Evolutionary conservation across 1,284 basidiomycete genomes (phyloP).

Genomic region (Peniophora sp.): DNA sequence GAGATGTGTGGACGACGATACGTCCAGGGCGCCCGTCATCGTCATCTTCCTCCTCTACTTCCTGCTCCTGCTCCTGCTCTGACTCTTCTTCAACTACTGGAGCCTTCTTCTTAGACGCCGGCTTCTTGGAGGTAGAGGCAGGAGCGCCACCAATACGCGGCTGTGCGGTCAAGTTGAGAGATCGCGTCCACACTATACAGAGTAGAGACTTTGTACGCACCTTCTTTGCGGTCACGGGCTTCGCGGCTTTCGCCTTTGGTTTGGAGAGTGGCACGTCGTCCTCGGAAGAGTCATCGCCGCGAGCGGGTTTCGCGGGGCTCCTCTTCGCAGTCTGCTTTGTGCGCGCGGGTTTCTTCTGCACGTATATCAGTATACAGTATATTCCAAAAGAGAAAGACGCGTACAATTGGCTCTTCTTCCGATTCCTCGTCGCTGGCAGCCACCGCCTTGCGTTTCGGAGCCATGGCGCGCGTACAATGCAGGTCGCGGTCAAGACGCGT

Average conservation of each 20-base stretch:
- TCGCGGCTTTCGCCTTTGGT: conserved; percentile 8
- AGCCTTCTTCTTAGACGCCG: conserved; percentile 11
- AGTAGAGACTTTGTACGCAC: not conserved
- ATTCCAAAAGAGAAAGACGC: no score
- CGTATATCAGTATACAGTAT: no score
- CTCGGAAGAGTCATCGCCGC: not conserved
- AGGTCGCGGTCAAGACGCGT: no score
- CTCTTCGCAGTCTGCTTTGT: no score
- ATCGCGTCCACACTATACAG: no score
- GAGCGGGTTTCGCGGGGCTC: no score
- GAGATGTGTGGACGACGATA: conserved; percentile 17
- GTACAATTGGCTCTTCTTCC: no score
- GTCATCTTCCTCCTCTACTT: conserved; percentile 8
- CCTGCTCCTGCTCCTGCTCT: not conserved
- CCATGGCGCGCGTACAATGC: conserved; percentile 17
- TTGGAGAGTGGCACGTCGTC: conserved; percentile 12
- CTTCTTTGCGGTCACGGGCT: conserved; percentile 1
- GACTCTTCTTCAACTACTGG: conserved; percentile 4
- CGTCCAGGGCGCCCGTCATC: conserved; percentile 5
- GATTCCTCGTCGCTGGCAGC: conserved; percentile 19
- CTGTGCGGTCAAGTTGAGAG: no score
- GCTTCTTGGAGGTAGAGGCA: conserved; percentile 1
- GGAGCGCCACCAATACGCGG: no score
- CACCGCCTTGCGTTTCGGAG: conserved; percentile 25
- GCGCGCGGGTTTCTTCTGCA: no score